Conservation (phyloP, 257 asterid species). For the Solanum acaule region DNA sequence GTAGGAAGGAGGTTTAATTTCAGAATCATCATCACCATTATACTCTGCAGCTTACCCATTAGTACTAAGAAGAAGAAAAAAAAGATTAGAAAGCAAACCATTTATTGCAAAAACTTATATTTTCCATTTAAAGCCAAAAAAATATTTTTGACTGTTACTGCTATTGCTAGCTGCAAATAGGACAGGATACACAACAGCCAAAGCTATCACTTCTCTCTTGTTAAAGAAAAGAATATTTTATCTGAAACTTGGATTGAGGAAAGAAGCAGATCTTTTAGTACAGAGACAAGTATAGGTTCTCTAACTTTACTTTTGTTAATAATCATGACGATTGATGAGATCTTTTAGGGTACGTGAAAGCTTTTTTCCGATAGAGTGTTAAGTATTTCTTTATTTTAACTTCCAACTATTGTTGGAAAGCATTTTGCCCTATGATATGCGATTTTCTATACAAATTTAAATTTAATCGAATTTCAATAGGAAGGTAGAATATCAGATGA, state of each 20-base stretch:
- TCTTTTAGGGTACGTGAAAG: neutral
- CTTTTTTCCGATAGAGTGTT: rapidly evolving
- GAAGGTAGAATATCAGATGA: neutral
- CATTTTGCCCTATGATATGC: no score
- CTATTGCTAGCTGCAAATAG: neutral
- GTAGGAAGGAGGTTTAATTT: neutral
- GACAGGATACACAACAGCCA: neutral
- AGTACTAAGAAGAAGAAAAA: neutral
- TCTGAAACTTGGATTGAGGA: neutral
- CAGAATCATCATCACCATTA: neutral
- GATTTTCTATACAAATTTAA: no score
- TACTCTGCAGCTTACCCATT: neutral
- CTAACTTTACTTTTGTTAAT: neutral
- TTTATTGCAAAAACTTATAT: neutral
- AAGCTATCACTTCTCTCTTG: neutral
- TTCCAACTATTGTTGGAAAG: no score
- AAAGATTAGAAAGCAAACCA: neutral
- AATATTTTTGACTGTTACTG: neutral
- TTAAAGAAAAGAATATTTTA: neutral
- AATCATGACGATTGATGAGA: neutral
- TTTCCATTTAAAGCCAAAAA: neutral
- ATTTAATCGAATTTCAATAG: no score
- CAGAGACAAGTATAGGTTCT: neutral
- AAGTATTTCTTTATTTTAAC: neutral
- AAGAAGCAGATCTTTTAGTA: neutral